Evolutionary conservation across 352 stramenopile genomes (phyloP), one percentile per base, ranked within the genome.

Genomic region (Phytophthora macrochlamydospora): DNA sequence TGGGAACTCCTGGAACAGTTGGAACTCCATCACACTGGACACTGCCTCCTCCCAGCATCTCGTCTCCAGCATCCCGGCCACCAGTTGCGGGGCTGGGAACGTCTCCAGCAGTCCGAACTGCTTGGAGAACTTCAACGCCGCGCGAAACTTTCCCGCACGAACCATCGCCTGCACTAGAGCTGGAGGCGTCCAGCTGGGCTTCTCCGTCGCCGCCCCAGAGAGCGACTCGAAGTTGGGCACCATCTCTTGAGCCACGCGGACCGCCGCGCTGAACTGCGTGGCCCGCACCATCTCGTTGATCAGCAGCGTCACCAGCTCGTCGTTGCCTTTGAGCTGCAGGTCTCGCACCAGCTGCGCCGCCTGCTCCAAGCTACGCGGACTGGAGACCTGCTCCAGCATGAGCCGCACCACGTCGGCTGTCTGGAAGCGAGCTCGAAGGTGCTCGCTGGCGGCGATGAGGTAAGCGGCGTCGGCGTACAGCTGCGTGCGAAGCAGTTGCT

Each of bases 111-210:
- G 59, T n/a, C 80, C 71, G 56, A 95, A 94, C 51, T 95, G 85
- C 59, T 92, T 91, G 43, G 82, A 71, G 46, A 85, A 95, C 62
- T 92, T 94, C 29, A 94, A 72, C 51, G 86, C 88, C 18, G 81
- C 77, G 42, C 80, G 81, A 59, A 83, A 95, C 61, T 91, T 87
- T 29, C 81, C 68, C 12, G 75, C 86, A 3, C 88, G 80, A 13
- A 94, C 80, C 86, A 95, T 94, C n/a, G 88, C 88, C 64, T 94
- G 87, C 8, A 95, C 77, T 2, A 95, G 69, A 8, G 86, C 87
- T 32, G 82, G 71, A 4, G 88, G 88, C n/a, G 88, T 94, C 88
- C 88, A 95, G 28, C 69, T 83, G 12, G 63, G 69, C 24, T 66
- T 62, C 11, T 81, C 66, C 30, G 30, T 35, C 6, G 48, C 62